These are phyloP conservation scores for Populus deltoides DNA, from an alignment of 345 rosid species.

Conservation along the genomic window DNA sequence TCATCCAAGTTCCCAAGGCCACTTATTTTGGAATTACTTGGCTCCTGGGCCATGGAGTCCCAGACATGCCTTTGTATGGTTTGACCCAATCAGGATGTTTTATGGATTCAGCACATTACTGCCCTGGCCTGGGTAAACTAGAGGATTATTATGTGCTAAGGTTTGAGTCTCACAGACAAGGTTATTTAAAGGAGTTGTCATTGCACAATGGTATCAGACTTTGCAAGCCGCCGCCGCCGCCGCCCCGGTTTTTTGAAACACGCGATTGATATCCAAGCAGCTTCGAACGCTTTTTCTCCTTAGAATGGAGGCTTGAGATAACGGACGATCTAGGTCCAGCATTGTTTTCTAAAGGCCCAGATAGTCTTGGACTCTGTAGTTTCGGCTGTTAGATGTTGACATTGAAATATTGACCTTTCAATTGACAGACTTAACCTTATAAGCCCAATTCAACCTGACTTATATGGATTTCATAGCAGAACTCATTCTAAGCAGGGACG, in stretches of 20 bases:
- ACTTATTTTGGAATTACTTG: not conserved
- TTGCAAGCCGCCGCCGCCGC: no score
- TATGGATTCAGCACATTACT: not conserved
- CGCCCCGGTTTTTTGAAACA: not conserved
- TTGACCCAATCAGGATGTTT: not conserved
- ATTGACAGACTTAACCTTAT: not conserved
- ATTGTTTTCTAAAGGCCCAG: not conserved
- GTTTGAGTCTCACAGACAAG: not conserved
- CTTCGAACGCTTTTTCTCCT: not conserved
- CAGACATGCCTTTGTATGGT: not conserved
- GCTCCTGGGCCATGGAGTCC: not conserved
- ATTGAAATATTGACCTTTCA: not conserved
- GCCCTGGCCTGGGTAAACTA: not conserved
- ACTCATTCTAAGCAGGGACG: not conserved
- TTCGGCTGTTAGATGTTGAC: not conserved
- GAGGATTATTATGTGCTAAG: not conserved
- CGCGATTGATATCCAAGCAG: not conserved
- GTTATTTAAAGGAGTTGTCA: no score
- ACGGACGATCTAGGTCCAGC: not conserved
- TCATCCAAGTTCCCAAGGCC: not conserved
- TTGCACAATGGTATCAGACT: not conserved
- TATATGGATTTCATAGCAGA: not conserved
- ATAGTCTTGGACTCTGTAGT: not conserved
- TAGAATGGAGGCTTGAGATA: not conserved
- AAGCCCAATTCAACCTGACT: not conserved